A percentile compares a stretch with the other conserved stretches of the same genome.
These are phyloP conservation scores for Forsythia suspensa DNA, from an alignment of 257 asterid genomes.

Conservation along the genomic window DNA sequence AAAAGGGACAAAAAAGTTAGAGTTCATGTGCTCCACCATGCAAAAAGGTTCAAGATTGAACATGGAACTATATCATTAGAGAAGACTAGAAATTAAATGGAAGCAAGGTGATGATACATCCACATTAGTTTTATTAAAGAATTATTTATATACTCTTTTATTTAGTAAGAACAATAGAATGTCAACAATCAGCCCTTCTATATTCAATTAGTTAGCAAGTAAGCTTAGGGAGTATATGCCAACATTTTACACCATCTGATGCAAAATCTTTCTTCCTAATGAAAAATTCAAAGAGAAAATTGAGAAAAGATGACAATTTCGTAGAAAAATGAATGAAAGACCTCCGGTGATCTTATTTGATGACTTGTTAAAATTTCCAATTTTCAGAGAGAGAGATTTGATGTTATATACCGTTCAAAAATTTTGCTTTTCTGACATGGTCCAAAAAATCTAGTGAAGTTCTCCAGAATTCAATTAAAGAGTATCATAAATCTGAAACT, in stretches of 20 bases:
- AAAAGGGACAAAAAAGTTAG: conserved; percentile 21
- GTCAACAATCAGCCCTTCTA: not conserved
- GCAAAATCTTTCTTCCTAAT: too few species aligned
- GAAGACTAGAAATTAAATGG: not conserved
- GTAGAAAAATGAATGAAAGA: not conserved
- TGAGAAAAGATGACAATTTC: not conserved
- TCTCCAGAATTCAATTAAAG: too few species aligned
- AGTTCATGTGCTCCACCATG: conserved; percentile 5
- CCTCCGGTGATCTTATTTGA: too few species aligned
- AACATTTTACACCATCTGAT: not conserved
- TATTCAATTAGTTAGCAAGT: not conserved
- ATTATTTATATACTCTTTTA: not conserved
- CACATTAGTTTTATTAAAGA: not conserved
- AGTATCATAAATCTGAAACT: too few species aligned
- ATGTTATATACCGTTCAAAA: not conserved
- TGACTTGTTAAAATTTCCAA: too few species aligned
- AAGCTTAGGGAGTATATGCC: not conserved
- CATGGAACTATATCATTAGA: not conserved
- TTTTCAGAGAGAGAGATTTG: not conserved
- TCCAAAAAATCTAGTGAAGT: too few species aligned
- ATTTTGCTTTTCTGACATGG: too few species aligned
- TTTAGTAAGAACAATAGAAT: not conserved
- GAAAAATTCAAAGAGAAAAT: not conserved
- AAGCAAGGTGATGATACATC: not conserved
- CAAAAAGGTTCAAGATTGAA: not conserved